Evolutionary conservation across 148 eudicot genomes (phyloP), one percentile per base, ranked within the genome.

Genomic region (Fagopyrum homotropicum): DNA sequence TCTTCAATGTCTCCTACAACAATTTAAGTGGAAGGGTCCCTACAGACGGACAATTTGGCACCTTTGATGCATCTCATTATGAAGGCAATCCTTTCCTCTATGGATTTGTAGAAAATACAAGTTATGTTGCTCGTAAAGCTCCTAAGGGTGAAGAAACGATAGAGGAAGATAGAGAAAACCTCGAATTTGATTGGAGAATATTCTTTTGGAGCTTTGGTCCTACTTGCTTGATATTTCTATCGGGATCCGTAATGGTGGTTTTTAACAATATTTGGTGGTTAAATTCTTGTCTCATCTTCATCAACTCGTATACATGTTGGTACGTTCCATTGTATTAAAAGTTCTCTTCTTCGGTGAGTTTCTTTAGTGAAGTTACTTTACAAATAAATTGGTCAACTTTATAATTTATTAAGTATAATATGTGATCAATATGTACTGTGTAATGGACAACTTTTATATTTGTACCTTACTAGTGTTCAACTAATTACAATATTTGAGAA

Each of bases 1-100:
- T 75, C 11, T 75, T 79, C 52, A 75, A 55, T 0, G 78, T 79
- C 10, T 50, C 72, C 1, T 54, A 57, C 45, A 79, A 79, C 81
- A 70, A 79, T 10, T 12, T 70, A 1, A 75, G 72, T 5, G 81
- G 75, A 0, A 12, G 11, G 9, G 51, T 70, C 0, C 78, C 78
- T 8, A 26, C 6, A 30, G 16, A 15, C 14, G 72, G 1, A 11
- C 78, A 79, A 3, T 79, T 72, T 43, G 14, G 7, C 0, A 75
- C 75, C 6, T 79, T 79, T 16, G 75, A 40, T 9, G 55, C 7
- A 26, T 70, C 5, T 17, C 75, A 50, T n/a, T 79, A 79, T 16
- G 9, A 79, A 30, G 71, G 72, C 4, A 69, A 77, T 74, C 77
- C 74, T 0, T 52, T 57, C 44, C 70, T 80, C 30, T 63, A 66